Conservation (phyloP, 441 rosid genomes). For the Biscutella auriculata region DNA sequence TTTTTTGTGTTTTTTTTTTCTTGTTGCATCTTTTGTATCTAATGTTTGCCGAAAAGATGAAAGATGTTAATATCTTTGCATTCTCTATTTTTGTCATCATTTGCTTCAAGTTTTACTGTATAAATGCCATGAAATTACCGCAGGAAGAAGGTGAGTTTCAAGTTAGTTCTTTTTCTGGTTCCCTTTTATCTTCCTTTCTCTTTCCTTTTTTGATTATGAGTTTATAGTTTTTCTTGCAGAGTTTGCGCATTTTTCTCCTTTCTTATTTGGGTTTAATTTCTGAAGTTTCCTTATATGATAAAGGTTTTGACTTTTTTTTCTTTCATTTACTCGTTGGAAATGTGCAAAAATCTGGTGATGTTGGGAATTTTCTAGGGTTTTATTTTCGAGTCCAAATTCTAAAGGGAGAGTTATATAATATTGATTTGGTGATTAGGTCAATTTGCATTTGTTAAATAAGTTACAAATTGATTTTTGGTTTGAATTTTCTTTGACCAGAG, state of each 20-base stretch:
- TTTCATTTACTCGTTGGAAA: not conserved
- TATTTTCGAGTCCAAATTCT: not conserved
- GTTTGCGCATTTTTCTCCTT: not conserved
- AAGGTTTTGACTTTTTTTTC: conserved; percentile 6
- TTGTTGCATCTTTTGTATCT: not conserved
- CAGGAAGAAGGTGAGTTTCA: conserved; percentile 48
- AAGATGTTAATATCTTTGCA: conserved; percentile 16
- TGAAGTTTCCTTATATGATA: not conserved
- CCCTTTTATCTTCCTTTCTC: not conserved
- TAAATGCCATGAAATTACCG: conserved; percentile 36
- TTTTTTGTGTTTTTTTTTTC: too few species aligned
- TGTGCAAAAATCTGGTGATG: not conserved
- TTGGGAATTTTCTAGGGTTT: not conserved
- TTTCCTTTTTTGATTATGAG: conserved; percentile 7
- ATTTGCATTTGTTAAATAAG: not conserved
- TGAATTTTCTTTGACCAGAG: not conserved
- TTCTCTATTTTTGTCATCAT: conserved; percentile 30
- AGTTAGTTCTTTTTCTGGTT: not conserved
- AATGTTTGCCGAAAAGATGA: conserved; percentile 22
- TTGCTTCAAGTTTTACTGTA: conserved; percentile 29
- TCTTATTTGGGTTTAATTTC: not conserved
- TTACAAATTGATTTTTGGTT: not conserved
- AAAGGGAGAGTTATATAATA: not conserved
- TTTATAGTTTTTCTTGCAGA: not conserved
- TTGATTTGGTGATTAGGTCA: not conserved